Percentiles rank a stretch among this genome's conserved stretches.
Conservation (phyloP, 495 filamentous ascomycete species). For the Neurospora sp. region DNA sequence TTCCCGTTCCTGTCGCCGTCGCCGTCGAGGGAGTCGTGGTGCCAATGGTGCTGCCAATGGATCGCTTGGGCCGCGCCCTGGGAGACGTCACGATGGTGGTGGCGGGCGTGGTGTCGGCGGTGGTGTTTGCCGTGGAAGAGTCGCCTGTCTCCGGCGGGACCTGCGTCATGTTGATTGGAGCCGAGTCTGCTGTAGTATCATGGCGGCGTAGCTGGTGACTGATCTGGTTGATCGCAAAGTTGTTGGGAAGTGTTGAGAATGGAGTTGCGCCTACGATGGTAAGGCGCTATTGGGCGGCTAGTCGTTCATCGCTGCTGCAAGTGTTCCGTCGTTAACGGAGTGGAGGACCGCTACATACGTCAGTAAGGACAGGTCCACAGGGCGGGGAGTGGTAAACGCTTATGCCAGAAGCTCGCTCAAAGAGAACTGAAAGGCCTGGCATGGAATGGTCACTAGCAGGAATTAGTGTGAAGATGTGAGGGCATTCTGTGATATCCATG, state of each 20-base stretch:
- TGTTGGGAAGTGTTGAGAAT: background rate
- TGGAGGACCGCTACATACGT: background rate
- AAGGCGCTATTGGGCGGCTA: background rate
- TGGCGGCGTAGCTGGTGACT: conserved; percentile 3
- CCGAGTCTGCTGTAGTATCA: conserved; percentile 14
- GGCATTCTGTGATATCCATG: no score
- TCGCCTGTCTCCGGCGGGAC: conserved; percentile 31
- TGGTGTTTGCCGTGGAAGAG: conserved; percentile 1
- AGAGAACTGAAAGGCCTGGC: background rate
- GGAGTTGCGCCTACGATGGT: background rate
- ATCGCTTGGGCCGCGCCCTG: background rate
- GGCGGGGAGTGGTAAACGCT: background rate
- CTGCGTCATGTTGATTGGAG: conserved; percentile 34
- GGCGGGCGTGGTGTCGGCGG: conserved; percentile 1
- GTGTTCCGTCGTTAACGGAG: background rate
- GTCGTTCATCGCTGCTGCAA: background rate
- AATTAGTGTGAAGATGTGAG: background rate
- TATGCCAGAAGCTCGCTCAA: background rate
- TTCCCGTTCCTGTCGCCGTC: background rate
- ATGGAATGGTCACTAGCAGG: background rate
- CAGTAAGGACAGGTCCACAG: background rate
- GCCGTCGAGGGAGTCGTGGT: background rate
- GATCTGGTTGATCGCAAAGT: conserved; percentile 1
- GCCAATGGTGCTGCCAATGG: background rate
- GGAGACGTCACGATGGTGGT: background rate